Evolutionary conservation across 331 rosid genomes (phyloP).

Genomic region (Rosa hybrid): DNA sequence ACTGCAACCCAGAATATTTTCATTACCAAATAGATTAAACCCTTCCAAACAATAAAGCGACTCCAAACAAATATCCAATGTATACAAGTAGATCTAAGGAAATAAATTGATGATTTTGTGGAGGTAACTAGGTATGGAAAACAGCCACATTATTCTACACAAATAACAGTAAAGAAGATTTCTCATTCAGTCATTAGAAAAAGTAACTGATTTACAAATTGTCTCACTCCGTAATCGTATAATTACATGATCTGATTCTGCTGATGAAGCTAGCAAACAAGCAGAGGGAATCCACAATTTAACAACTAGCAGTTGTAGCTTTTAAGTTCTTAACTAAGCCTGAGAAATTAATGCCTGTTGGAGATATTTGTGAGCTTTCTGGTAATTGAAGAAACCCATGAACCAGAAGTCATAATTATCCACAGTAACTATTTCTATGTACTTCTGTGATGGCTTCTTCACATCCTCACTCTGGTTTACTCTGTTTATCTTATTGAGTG

Average conservation of each 20-base stretch:
- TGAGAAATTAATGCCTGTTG: constrained; percentile 40
- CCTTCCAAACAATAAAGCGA: too few relatives aligned
- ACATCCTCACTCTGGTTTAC: constrained; percentile 49
- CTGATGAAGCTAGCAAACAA: not conserved
- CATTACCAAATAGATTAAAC: too few relatives aligned
- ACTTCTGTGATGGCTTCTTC: constrained; percentile 58
- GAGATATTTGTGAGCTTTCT: constrained; percentile 48
- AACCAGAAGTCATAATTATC: constrained; percentile 80
- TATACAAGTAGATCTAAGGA: not conserved
- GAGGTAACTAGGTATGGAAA: too few relatives aligned
- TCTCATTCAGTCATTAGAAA: not conserved
- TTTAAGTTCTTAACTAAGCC: constrained; percentile 2
- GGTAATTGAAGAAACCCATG: constrained; percentile 52
- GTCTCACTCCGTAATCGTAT: not conserved
- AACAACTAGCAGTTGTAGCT: not conserved
- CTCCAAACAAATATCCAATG: too few relatives aligned
- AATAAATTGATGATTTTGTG: not conserved
- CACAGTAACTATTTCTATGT: constrained; percentile 50
- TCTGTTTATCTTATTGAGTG: constrained; percentile 47
- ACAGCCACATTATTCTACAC: too few relatives aligned
- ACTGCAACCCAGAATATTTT: too few relatives aligned
- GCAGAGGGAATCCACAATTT: not conserved
- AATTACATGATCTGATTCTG: not conserved
- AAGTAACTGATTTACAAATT: not conserved
- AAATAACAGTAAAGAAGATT: not conserved